Evolutionary conservation across 768 basidiomycete species (phyloP).

Genomic region (Dioszegia crocea): DNA sequence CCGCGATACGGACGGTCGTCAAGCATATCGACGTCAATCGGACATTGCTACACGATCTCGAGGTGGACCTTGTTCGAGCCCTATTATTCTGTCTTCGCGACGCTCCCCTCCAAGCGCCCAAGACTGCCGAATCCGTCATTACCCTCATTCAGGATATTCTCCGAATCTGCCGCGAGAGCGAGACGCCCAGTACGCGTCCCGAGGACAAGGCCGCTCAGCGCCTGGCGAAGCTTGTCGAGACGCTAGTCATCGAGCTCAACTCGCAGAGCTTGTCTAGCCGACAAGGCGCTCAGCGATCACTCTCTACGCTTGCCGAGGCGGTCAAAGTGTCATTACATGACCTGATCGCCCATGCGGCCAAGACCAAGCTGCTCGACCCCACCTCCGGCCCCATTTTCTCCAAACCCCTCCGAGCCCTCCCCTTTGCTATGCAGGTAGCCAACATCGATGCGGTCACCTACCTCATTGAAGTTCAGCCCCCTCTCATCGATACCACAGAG

Average conservation of each 20-base stretch:
- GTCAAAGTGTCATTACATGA: constrained; percentile 69
- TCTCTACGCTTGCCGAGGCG: constrained; percentile 70
- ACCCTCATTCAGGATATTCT: constrained; percentile 61
- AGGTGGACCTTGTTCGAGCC: constrained; percentile 83
- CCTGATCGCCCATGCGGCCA: constrained; percentile 66
- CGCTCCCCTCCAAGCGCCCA: constrained; percentile 81
- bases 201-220: constrained; percentile 54
- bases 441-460: constrained; percentile 97
- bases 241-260: constrained; percentile 76
- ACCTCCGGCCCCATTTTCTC: constrained; percentile 64
- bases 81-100: constrained; percentile 90
- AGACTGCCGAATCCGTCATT: constrained; percentile 70
- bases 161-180: constrained; percentile 23
- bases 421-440: constrained; percentile 91
- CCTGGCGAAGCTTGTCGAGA: constrained; percentile 68
- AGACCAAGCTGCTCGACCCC: constrained; percentile 77
- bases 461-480: constrained; percentile 81
- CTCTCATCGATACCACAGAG: constrained; percentile 84
- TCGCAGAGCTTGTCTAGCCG: constrained; percentile 82
- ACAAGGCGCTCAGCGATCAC: constrained; percentile 70
- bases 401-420: constrained; percentile 92
- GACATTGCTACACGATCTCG: constrained; percentile 77
- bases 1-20: constrained; percentile 76
- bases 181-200: background rate
- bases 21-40: constrained; percentile 65